Conservation (phyloP, 2,329 filamentous ascomycete species). For the Fusarium algeriense region DNA sequence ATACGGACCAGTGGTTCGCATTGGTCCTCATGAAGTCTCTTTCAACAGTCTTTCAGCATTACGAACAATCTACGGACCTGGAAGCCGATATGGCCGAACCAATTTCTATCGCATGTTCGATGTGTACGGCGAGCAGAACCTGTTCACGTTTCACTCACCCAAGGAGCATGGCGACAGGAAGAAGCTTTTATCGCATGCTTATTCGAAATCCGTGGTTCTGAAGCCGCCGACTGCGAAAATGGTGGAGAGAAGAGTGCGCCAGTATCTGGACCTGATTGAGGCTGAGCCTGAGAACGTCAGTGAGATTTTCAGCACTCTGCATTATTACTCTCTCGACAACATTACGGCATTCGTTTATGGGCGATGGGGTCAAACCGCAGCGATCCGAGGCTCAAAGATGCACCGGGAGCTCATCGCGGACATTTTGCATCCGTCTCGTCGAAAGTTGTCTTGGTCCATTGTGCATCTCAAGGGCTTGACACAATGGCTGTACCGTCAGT, state of each 20-base stretch:
- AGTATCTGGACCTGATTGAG: slow-evolving; percentile 27
- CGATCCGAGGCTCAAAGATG: slow-evolving; percentile 19
- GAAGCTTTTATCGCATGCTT: slow-evolving; percentile 64
- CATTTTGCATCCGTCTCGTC: slow-evolving; percentile 35
- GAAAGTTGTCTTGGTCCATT: slow-evolving; percentile 33
- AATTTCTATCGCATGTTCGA: slow-evolving; percentile 68
- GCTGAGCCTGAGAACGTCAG: slow-evolving; percentile 21
- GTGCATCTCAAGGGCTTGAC: slow-evolving; percentile 22
- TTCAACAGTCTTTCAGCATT: slow-evolving; percentile 58
- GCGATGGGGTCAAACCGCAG: slow-evolving; percentile 30
- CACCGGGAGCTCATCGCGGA: slow-evolving; percentile 27
- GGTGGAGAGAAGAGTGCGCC: slow-evolving; percentile 35
- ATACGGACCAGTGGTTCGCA: slow-evolving; percentile 62
- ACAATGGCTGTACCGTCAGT: slow-evolving; percentile 33
- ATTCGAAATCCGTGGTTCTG: slow-evolving; percentile 62
- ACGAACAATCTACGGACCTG: slow-evolving; percentile 66
- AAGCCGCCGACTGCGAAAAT: slow-evolving; percentile 22
- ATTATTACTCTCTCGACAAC: slow-evolving; percentile 36
- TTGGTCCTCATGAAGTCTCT: slow-evolving; percentile 61
- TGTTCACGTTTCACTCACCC: slow-evolving; percentile 63
- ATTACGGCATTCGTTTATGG: slow-evolving; percentile 35
- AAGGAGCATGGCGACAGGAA: slow-evolving; percentile 63
- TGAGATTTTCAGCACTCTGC: slow-evolving; percentile 35
- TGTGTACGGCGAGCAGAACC: slow-evolving; percentile 62
- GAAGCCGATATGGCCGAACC: slow-evolving; percentile 63